phyloP scores from a whole-genome alignment of 495 filamentous ascomycete genomes.

The Penicillium riverlandense region DNA sequence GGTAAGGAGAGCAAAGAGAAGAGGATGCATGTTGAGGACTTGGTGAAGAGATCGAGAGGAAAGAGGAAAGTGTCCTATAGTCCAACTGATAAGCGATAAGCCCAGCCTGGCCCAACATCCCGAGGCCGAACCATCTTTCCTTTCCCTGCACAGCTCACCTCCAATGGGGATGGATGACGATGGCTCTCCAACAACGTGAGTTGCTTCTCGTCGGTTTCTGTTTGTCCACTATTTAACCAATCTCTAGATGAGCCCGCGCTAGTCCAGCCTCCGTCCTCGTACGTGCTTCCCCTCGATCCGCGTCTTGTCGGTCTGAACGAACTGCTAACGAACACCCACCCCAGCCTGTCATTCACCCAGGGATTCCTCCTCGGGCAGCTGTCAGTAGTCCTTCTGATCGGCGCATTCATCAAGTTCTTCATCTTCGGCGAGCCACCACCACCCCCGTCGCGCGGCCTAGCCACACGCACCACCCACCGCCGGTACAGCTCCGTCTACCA shows the following conservation, averaged over 20 bases:
- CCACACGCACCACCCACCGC: constrained; percentile 54
- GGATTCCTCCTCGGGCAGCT: constrained; percentile 91
- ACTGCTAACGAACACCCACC: constrained; percentile 7
- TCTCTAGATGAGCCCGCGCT: constrained; percentile 24
- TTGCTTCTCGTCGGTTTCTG: neutral
- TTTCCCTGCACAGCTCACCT: constrained; percentile 3
- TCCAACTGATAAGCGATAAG: constrained; percentile 1
- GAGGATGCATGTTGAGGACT: neutral
- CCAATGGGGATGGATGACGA: constrained; percentile 26
- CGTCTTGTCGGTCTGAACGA: too few species aligned
- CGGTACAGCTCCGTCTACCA: constrained; percentile 56
- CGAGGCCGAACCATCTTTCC: constrained; percentile 8
- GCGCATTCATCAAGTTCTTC: constrained; percentile 98
- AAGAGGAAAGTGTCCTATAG: neutral
- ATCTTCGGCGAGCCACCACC: constrained; percentile 93
- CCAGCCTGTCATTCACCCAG: constrained; percentile 37
- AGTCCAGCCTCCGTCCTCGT: constrained; percentile 43
- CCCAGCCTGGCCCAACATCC: constrained; percentile 12
- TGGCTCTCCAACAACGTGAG: constrained; percentile 32
- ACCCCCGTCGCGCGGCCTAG: constrained; percentile 67
- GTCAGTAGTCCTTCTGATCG: constrained; percentile 80
- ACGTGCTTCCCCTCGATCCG: constrained; percentile 8
- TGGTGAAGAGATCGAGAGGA: neutral
- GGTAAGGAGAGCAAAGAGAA: constrained; percentile 8
- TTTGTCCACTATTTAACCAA: constrained; percentile 6